phyloP scores from a whole-genome alignment of 495 filamentous ascomycete species.

The Aspergillus diversus region DNA sequence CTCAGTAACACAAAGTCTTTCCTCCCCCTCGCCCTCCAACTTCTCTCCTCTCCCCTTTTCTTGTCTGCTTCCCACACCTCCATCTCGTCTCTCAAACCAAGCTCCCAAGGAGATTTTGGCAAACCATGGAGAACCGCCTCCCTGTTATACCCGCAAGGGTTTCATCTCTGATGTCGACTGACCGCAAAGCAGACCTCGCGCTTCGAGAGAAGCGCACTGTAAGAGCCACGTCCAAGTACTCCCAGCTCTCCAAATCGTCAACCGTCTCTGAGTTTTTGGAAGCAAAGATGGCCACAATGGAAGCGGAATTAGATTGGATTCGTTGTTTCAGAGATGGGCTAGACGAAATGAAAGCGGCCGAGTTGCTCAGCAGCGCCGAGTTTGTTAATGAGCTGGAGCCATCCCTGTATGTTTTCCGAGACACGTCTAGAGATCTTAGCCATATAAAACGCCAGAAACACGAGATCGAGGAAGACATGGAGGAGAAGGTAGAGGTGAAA shows the following conservation, averaged over 20 bases:
- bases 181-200: background rate
- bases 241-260: background rate
- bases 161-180: background rate
- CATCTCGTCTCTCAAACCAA: no score
- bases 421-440: background rate
- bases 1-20: no score
- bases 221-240: background rate
- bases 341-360: background rate
- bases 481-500: slow-evolving; percentile 16
- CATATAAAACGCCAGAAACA: background rate
- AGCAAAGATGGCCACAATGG: background rate
- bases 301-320: background rate
- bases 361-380: background rate
- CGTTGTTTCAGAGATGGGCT: background rate
- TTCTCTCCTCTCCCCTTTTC: no score
- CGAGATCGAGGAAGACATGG: background rate
- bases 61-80: no score
- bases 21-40: no score
- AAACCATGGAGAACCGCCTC: no score
- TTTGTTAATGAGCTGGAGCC: background rate
- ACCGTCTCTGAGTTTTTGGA: background rate
- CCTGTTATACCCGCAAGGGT: slow-evolving; percentile 1
- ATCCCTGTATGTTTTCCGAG: background rate
- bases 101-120: no score
- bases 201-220: background rate